Conservation (phyloP, 768 basidiomycete species). For the Xerocomellus chrysenteron region DNA sequence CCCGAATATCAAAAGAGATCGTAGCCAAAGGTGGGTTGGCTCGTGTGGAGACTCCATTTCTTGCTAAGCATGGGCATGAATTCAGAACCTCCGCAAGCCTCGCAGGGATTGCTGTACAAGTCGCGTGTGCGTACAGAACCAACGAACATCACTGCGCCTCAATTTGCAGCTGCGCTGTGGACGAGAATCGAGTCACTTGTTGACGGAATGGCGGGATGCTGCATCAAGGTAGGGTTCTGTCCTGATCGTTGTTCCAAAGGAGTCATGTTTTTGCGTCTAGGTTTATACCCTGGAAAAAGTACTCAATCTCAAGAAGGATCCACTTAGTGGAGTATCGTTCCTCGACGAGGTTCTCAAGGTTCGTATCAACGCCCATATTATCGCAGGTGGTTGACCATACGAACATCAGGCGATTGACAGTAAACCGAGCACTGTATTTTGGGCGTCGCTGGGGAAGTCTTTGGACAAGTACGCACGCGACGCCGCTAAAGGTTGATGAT, state of each 20-base stretch:
- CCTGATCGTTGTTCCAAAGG: too few species aligned
- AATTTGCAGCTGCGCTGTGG: constrained; percentile 65
- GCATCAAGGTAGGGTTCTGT: constrained; percentile 66
- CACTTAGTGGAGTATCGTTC: constrained; percentile 71
- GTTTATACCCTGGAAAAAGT: constrained; percentile 97
- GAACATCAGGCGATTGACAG: constrained; percentile 73
- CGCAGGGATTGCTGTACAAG: constrained; percentile 61
- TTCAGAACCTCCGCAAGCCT: constrained; percentile 23
- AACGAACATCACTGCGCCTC: constrained; percentile 81
- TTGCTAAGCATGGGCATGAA: neutral
- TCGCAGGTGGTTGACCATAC: neutral
- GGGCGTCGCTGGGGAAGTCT: constrained; percentile 76
- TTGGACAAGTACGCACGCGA: constrained; percentile 84
- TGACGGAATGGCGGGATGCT: constrained; percentile 83
- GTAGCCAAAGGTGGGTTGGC: constrained; percentile 62
- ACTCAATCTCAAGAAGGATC: constrained; percentile 83
- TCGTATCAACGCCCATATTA: neutral
- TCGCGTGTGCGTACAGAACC: constrained; percentile 90
- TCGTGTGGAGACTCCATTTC: neutral
- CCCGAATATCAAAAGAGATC: constrained; percentile 83
- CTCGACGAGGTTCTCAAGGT: constrained; percentile 95
- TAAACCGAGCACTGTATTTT: constrained; percentile 89
- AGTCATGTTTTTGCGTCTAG: constrained; percentile 36
- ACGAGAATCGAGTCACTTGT: constrained; percentile 73
- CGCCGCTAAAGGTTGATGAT: constrained; percentile 63